Base-by-base conservation (phyloP, 208 protist genomes). In the Leishmania tarentolae region DNA sequence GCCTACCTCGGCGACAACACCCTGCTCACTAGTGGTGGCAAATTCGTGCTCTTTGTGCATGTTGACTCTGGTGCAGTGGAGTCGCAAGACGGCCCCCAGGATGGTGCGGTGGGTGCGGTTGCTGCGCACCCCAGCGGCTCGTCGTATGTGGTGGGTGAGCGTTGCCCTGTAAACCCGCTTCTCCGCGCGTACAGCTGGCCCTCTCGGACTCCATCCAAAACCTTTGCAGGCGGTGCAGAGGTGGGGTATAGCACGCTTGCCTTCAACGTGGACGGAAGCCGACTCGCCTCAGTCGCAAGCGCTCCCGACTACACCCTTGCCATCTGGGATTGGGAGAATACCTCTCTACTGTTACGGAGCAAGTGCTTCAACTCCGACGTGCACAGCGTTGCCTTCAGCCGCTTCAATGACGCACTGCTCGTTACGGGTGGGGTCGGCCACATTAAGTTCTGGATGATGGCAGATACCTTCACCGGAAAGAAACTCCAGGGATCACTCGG, bases 391-490 rank as follows among this genome's bases (percentile, higher is more conserved):
- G 76, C 86, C 17, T 99, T 99, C 80, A 99, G 97, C 57, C 89
- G 90, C 21, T 96, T 94, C 76, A 92, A 98, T 84, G 96, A 97
- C 79, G 96, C 97, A 2, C 83, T 91, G 3, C 93, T 99, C 21
- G 94, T 96, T 61, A 99, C 98, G 1, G 95, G 94, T 21, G 99
- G 99, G 6, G 89, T 88, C 0, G 98, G 98, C 0, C 98, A 99
- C 86, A 98, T 99, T 74, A 99, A 99, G 73, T 99, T 99, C 83
- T 99, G 99, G 99, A 93, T 96, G 57, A 99, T 99, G 98, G 98
- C 99, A 0, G 84, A 95, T 42, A 99, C 99, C 31, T 99, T 99
- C 88, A 99, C 99, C 0, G 99, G 99, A 0, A 91, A 99, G 76
- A 99, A 99, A 84, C 91, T 99, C 28, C 94, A 99, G 75, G 97